Percentiles rank a stretch among this genome's conserved stretches.
Conservation (phyloP, 805 yeast species). For the Kregervanrija fluxuum region DNA sequence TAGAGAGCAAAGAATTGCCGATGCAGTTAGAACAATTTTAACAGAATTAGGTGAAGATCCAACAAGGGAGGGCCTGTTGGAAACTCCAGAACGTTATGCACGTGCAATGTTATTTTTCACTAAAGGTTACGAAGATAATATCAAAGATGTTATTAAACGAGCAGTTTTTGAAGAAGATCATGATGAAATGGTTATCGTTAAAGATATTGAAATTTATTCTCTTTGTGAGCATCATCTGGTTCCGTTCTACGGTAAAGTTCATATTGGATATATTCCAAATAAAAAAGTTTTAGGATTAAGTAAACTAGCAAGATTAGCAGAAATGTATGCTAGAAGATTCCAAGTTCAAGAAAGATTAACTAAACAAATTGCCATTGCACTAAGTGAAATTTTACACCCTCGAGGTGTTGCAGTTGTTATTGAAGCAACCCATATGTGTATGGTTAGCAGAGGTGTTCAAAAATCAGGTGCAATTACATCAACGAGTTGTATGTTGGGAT, state of each 20-base stretch:
- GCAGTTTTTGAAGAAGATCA: constrained; percentile 98
- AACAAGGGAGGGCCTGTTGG: constrained; percentile 78
- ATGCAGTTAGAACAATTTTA: constrained; percentile 71
- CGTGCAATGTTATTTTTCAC: constrained; percentile 94
- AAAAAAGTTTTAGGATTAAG: constrained; percentile 87
- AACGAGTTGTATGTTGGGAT: constrained; percentile 96
- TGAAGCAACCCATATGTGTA: constrained; percentile 98
- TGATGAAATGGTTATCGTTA: constrained; percentile 97
- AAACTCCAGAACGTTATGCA: constrained; percentile 95
- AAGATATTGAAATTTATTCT: constrained; percentile 87
- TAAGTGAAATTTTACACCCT: constrained; percentile 84
- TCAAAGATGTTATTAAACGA: constrained; percentile 82
- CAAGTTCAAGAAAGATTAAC: constrained; percentile 98
- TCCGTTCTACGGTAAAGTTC: constrained; percentile 95
- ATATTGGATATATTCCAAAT: constrained; percentile 96
- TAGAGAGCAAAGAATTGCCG: constrained; percentile 73
- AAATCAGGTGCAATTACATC: constrained; percentile 90
- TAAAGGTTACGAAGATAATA: constrained; percentile 92
- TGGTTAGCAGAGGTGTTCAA: constrained; percentile 97
- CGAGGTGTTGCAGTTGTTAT: constrained; percentile 97
- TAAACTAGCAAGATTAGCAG: constrained; percentile 91
- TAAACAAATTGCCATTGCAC: constrained; percentile 94
- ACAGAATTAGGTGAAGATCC: constrained; percentile 89
- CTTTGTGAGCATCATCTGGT: constrained; percentile 97
- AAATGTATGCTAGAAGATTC: constrained; percentile 90